Conservation (phyloP, 257 asterid genomes). For the Echium plantagineum region DNA sequence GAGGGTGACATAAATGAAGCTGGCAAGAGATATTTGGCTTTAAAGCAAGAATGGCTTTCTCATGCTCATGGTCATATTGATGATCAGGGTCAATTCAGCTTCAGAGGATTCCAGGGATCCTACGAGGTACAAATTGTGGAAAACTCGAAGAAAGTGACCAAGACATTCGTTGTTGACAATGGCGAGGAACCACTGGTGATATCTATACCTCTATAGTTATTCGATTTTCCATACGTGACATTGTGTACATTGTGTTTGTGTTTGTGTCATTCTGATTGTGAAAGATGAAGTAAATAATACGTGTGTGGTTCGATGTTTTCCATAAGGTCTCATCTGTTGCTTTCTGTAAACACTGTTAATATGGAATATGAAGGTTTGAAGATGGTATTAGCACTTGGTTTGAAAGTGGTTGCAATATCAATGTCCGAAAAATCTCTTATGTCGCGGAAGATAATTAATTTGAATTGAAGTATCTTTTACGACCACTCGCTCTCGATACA, state of each 20-base stretch:
- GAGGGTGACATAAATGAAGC: constrained; percentile 80
- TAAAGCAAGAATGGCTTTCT: constrained; percentile 68
- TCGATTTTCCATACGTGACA: neutral
- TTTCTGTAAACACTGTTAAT: too few species aligned
- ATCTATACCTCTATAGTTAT: constrained; percentile 24
- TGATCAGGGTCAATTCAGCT: constrained; percentile 37
- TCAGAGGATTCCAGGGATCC: constrained; percentile 72
- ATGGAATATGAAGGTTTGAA: neutral
- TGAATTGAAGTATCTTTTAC: too few species aligned
- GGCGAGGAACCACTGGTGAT: constrained; percentile 49
- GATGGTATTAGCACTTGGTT: neutral
- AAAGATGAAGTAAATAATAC: neutral
- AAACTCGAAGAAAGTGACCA: constrained; percentile 24
- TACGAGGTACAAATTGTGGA: constrained; percentile 42
- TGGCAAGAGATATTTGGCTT: constrained; percentile 47
- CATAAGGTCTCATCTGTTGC: too few species aligned
- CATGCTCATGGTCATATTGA: constrained; percentile 43
- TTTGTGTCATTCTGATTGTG: neutral
- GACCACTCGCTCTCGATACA: too few species aligned
- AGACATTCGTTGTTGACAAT: constrained; percentile 50
- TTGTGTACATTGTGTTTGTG: too few species aligned
- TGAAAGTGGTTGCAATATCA: too few species aligned
- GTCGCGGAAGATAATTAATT: too few species aligned
- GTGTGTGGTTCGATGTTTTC: neutral
- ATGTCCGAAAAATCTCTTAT: too few species aligned